phyloP scores from a whole-genome alignment of 2,329 filamentous ascomycete species.

The Cladosporium cucumerinum region DNA sequence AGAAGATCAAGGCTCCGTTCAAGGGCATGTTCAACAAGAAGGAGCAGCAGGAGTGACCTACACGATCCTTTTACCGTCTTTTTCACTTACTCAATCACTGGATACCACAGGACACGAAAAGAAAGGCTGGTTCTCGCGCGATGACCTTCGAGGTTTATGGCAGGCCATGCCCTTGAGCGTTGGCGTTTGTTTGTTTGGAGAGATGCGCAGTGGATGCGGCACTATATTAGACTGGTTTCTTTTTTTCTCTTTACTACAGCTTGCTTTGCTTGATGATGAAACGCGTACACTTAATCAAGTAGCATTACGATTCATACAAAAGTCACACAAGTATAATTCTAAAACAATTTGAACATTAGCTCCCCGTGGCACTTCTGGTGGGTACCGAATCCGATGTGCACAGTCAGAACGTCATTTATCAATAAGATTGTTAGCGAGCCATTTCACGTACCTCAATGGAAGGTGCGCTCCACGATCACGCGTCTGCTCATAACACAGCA shows the following conservation, averaged over 20 bases:
- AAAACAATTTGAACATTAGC: too few relatives aligned
- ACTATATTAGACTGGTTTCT: neutral
- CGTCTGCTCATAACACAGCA: too few relatives aligned
- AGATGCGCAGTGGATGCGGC: neutral
- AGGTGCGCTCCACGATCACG: too few relatives aligned
- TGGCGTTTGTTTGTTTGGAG: conserved; percentile 5
- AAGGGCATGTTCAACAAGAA: conserved; percentile 23
- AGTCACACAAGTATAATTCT: neutral
- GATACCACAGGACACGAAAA: conserved; percentile 4
- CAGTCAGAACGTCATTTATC: too few relatives aligned
- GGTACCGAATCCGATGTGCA: too few relatives aligned
- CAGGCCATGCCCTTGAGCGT: conserved; percentile 6
- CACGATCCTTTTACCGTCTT: neutral
- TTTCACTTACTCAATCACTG: neutral
- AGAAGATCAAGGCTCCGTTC: conserved; percentile 35
- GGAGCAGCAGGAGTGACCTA: conserved; percentile 10
- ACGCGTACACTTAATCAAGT: neutral
- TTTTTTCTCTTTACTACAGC: neutral
- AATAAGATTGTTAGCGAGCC: neutral
- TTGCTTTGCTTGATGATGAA: neutral
- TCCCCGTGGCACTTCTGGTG: too few relatives aligned
- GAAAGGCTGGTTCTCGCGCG: conserved; percentile 10
- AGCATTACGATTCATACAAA: neutral
- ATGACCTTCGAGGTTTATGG: neutral
- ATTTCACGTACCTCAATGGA: neutral